Conservation (phyloP, 2,329 filamentous ascomycete species). For the Cytospora leucostoma region DNA sequence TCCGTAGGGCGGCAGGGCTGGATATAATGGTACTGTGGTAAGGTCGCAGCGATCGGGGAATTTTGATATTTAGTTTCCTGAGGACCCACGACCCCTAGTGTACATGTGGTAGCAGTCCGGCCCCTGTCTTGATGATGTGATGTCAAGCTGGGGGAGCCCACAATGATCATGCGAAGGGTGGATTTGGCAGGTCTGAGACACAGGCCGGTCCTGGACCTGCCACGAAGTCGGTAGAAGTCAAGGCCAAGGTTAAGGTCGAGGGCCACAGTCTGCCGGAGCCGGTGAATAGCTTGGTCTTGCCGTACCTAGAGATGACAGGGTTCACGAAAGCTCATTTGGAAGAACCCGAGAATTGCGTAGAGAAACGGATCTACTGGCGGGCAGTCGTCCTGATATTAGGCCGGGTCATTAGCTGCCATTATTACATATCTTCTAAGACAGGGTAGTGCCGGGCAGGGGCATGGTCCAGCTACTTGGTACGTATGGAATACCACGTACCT, state of each 20-base stretch:
- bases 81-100: not conserved
- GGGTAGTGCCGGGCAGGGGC: not conserved
- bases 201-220: not conserved
- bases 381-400: not conserved
- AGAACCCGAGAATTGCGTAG: not conserved
- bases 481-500: not conserved
- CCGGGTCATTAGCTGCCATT: slow-evolving; percentile 1
- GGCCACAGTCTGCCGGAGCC: not conserved
- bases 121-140: slow-evolving; percentile 2
- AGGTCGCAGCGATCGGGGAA: slow-evolving; percentile 1
- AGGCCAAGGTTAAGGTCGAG: not conserved
- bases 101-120: not conserved
- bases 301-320: not conserved
- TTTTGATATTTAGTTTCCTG: not conserved
- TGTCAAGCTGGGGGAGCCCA: slow-evolving; percentile 1
- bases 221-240: not conserved
- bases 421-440: not conserved
- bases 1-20: slow-evolving; percentile 17
- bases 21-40: slow-evolving; percentile 12
- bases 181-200: not conserved
- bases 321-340: not conserved
- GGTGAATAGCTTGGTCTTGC: not conserved
- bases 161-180: not conserved
- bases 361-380: not conserved
- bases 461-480: not conserved